Percentiles rank a stretch among this genome's conserved stretches.
phyloP scores from a whole-genome alignment of 768 basidiomycete genomes.

The Vishniacozyma victoriae region DNA sequence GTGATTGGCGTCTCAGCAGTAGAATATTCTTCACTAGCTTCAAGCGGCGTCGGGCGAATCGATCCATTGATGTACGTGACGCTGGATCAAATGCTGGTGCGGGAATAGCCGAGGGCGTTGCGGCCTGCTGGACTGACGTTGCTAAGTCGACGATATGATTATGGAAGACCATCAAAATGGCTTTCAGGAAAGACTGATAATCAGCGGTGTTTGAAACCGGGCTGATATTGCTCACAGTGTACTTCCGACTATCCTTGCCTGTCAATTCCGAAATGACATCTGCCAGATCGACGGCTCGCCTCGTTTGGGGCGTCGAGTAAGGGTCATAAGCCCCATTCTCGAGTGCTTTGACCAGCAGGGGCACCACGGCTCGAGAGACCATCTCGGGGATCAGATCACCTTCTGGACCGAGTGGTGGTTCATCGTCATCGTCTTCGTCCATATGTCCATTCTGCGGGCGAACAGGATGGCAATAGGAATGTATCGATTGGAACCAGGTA shows the following conservation, averaged over 20 bases:
- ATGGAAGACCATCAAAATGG: constrained; percentile 53
- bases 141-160: constrained; percentile 51
- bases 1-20: constrained; percentile 68
- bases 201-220: not conserved
- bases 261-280: constrained; percentile 76
- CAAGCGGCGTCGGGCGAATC: constrained; percentile 60
- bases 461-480: constrained; percentile 64
- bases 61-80: constrained; percentile 62
- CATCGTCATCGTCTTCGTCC: constrained; percentile 49
- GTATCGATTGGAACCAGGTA: constrained; percentile 71
- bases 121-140: constrained; percentile 24
- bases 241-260: constrained; percentile 53
- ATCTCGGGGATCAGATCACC: constrained; percentile 83
- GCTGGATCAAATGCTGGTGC: constrained; percentile 66
- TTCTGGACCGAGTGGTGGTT: constrained; percentile 66
- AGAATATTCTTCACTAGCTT: constrained; percentile 72
- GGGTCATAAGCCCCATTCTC: constrained; percentile 75
- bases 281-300: constrained; percentile 62
- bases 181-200: constrained; percentile 53
- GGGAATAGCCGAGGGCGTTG: constrained; percentile 24
- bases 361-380: constrained; percentile 75
- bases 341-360: constrained; percentile 66
- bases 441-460: constrained; percentile 22
- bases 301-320: constrained; percentile 63
- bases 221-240: constrained; percentile 45